Evolutionary conservation across 805 yeast species (phyloP).

Genomic region (Wickerhamomyces chaumierensis): DNA sequence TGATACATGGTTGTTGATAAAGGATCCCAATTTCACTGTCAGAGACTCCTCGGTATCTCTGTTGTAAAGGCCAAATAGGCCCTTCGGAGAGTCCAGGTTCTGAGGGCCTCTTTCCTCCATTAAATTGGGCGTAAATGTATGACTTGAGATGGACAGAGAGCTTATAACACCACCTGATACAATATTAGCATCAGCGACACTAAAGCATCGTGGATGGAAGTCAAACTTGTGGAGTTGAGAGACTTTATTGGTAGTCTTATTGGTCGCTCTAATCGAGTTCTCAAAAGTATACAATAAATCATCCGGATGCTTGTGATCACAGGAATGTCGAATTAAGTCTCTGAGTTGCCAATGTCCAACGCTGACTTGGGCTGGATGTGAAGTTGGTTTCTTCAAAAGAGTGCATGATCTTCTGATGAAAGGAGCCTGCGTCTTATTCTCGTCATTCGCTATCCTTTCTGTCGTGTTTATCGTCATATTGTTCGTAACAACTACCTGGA

Average conservation of each 20-base stretch:
- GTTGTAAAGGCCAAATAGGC: conserved; percentile 49
- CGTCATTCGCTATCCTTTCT: background rate
- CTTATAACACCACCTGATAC: conserved; percentile 45
- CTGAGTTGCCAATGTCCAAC: conserved; percentile 68
- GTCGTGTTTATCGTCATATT: background rate
- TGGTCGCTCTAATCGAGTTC: conserved; percentile 36
- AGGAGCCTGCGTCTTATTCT: background rate
- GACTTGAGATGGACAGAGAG: conserved; percentile 7
- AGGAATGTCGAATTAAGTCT: conserved; percentile 37
- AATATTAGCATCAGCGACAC: conserved; percentile 39
- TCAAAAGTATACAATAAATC: conserved; percentile 49
- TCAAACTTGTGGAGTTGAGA: conserved; percentile 36
- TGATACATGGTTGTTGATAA: conserved; percentile 73
- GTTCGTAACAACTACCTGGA: too few species aligned
- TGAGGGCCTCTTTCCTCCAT: conserved; percentile 6
- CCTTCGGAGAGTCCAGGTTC: conserved; percentile 23
- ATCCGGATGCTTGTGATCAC: conserved; percentile 18
- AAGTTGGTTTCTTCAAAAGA: background rate
- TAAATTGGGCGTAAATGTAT: background rate
- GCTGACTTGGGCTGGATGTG: background rate
- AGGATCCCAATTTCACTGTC: conserved; percentile 59
- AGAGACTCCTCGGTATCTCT: conserved; percentile 34
- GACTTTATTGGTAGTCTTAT: conserved; percentile 25
- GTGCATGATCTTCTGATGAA: background rate
- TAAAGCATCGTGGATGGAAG: conserved; percentile 63